Base-by-base conservation (phyloP, 176 grass and related monocot species). In the Tillandsia fasciculata region DNA sequence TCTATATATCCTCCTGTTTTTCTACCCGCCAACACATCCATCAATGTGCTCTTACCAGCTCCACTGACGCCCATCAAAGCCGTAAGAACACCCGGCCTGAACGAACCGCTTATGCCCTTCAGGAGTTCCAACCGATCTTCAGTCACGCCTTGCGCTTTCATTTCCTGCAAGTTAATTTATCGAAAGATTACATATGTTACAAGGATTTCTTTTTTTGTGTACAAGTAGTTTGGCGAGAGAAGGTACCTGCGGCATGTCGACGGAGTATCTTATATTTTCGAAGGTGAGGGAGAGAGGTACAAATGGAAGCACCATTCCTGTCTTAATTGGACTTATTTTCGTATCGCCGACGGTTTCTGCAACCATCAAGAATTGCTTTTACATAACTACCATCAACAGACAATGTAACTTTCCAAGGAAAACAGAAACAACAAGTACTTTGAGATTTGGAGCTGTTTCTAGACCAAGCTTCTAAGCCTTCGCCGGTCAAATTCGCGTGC, bases 221-320 rank as follows among this genome's bases (percentile, higher is more conserved):
- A 18, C 17, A 12, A 67, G 58, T 15, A 17, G 20, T 11, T 57
- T 14, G 15, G 24, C 8, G 53, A 85, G 42, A 57, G 51, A 22
- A 67, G 11, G 67, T 88, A 91, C 88, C 83, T 80, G 47, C 48
- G 88, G 88, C 92, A 96, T 91, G 67, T 91, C 88, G 23, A 96
- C 85, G 6, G 82, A 84, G 69, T 96, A 91, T 77, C 77, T 82
- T 74, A 91, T 77, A 66, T 91, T 70, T 3, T 96, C 81, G 20
- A 96, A 96, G 2, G 83, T 82, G 49, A 89, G 61, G 72, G 67
- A 84, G 18, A 87, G 76, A 11, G 92, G 88, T 50, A 80, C 76
- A 61, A 96, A 96, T 48, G 92, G 92, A 66, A 96, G 88, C 14
- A 96, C 78, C 88, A 91, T 96, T 84, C 88, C 88, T 83, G 82